phyloP scores from a whole-genome alignment of 345 rosid species.

The Diplotaxis tenuifolia region DNA sequence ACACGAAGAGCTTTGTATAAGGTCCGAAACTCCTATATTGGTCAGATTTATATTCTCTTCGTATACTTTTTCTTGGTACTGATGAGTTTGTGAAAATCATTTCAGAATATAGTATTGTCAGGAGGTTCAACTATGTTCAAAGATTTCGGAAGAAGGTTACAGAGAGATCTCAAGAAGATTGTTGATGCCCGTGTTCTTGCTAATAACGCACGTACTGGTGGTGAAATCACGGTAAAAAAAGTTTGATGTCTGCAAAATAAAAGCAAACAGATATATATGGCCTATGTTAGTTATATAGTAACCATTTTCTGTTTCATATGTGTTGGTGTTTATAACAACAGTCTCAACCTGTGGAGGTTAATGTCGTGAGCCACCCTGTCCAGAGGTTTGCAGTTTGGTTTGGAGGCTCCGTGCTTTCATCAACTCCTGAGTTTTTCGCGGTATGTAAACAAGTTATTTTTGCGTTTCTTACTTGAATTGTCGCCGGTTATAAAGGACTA shows the following conservation, averaged over 20 bases:
- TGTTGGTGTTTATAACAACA: slow-evolving; percentile 31
- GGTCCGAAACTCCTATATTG: slow-evolving; percentile 58
- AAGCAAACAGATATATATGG: background rate
- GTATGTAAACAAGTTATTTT: slow-evolving; percentile 43
- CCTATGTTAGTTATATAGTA: too few relatives aligned
- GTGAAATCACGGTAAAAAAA: slow-evolving; percentile 63
- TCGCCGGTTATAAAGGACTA: background rate
- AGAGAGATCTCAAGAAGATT: slow-evolving; percentile 91
- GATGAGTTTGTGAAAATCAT: slow-evolving; percentile 21
- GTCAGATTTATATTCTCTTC: too few relatives aligned
- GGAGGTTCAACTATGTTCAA: slow-evolving; percentile 99
- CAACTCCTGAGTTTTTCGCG: slow-evolving; percentile 93
- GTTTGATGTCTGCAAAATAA: background rate
- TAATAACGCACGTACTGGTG: slow-evolving; percentile 74
- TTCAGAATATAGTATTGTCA: slow-evolving; percentile 90
- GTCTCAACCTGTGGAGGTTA: slow-evolving; percentile 94
- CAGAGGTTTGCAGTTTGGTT: slow-evolving; percentile 99
- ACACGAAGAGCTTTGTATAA: slow-evolving; percentile 96
- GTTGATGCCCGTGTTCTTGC: slow-evolving; percentile 90
- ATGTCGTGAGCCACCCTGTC: slow-evolving; percentile 92
- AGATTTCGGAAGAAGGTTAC: slow-evolving; percentile 95
- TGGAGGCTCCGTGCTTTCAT: slow-evolving; percentile 97
- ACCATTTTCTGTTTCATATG: background rate
- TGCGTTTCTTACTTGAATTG: too few relatives aligned
- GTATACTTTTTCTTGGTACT: slow-evolving; percentile 6